Base-by-base conservation (phyloP, 306 rosid genomes). In the Cicer pinnatifidum region DNA sequence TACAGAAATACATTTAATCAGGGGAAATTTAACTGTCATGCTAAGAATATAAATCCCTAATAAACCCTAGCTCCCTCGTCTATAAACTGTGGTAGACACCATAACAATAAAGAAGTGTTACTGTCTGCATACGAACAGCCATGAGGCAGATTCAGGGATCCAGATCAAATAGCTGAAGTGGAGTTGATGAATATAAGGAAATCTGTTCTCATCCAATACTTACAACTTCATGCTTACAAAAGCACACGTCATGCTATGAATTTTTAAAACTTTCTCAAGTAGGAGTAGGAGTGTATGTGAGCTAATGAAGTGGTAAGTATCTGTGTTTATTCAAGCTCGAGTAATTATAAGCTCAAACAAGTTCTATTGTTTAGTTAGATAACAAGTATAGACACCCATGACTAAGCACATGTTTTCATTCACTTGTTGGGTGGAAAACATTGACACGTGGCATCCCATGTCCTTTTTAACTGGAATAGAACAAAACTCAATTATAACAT, bases 371-470 rank as follows among this genome's bases (percentile, higher is more conserved):
- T 53, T 16, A 28, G 59, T 53, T 17, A 53, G 8, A 53, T 53
- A 16, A 53, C 33, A 53, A 52, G 59, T 9, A 52, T 16, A 52
- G 6, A 52, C 28, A 52, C 17, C 59, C 11, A 16, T 52, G 10
- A 16, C 59, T 52, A 52, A 52, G 59, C 59, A 52, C 28, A 16
- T 52, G 33, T 53, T 53, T 53, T 53, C 33, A 53, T 16, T 53
- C 10, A 17, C 17, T 16, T 33, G 11, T 16, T 53, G 11, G 59
- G 11, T 11, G 1, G 53, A 53, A 53, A 53, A 53, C 28, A 16
- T 52, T 23, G 2, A 53, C 6, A 52, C 11, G 3, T 51, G 57
- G 4, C 57, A 52, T 52, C 59, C 2, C 33, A 53, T 8, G 59
- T 16, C 33, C 6, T 47, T 53, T 53, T n/a, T n/a, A 13, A 13